Evolutionary conservation across 768 basidiomycete genomes (phyloP), one percentile per base, ranked within the genome.

Genomic region (Mycena pura): DNA sequence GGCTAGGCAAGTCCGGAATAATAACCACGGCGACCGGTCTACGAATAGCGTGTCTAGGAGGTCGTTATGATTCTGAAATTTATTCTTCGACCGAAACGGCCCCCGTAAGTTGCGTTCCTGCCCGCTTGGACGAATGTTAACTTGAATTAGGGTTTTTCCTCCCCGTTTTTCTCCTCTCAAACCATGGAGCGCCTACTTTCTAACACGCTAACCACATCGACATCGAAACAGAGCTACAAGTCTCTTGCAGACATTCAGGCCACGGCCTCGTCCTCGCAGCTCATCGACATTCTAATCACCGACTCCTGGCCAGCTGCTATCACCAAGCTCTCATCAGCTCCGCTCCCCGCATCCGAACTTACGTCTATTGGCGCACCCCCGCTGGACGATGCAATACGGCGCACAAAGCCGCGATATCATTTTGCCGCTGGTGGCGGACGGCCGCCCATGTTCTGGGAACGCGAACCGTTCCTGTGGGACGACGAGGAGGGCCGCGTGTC

Each of bases 381-480:
- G 15, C 75, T 92, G 6, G 86, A 90, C 63, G 88, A 91, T 36
- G 73, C 89, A 2, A 79, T 91, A 32, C 78, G 80, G 24, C 83
- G 82, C 59, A 85, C 84, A 24, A 90, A 89, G 68, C 95, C 96
- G 2, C 84, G 92, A 48, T 99, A 99, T 77, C 88, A 96, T 68
- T 93, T 99, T 70, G 85, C 90, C 21, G 83, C 85, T 47, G 80
- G 81, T 9, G 86, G 84, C 14, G 86, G 87, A 0, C 75, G 80
- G n/a, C 83, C 85, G 14, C 82, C 91, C 0, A 83, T 82, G 52
- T 99, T 97, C 72, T 99, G 96, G 95, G 97, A 99, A 73, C 80
- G 96, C 51, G 95, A 98, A 60, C 96, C 97, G 1, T 96, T 89
- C 71, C 73, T 84, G 5, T 98, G 95, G 95, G 84, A 86, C 40